These are phyloP conservation scores for Kazachstania psychrophila DNA, from an alignment of 805 yeast genomes.

Conservation along the genomic window DNA sequence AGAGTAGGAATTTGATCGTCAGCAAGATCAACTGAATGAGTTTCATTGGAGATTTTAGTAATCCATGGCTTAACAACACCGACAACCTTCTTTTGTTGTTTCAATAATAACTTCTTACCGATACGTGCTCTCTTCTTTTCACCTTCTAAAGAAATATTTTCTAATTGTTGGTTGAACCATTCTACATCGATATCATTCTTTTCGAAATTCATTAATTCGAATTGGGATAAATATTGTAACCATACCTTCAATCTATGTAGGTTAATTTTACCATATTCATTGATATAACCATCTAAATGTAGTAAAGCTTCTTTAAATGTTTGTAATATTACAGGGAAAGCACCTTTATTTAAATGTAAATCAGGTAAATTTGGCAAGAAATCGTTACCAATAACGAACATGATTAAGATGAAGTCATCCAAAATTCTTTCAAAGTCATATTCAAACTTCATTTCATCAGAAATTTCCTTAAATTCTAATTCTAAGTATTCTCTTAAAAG, in stretches of 20 bases:
- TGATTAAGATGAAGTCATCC: slow-evolving; percentile 85
- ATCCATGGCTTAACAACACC: slow-evolving; percentile 46
- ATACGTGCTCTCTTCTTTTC: slow-evolving; percentile 55
- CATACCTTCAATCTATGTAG: slow-evolving; percentile 62
- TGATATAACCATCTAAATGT: slow-evolving; percentile 72
- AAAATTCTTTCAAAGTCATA: slow-evolving; percentile 81
- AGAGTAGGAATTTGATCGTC: slow-evolving; percentile 36
- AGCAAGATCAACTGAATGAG: slow-evolving; percentile 34
- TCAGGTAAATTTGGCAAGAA: slow-evolving; percentile 95
- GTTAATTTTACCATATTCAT: slow-evolving; percentile 74
- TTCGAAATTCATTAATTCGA: slow-evolving; percentile 83
- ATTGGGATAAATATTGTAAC: slow-evolving; percentile 65
- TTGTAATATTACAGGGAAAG: slow-evolving; percentile 83
- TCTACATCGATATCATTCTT: slow-evolving; percentile 73
- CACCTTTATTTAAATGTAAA: slow-evolving; percentile 87
- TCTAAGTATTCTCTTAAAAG: slow-evolving; percentile 84
- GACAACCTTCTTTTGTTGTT: slow-evolving; percentile 68
- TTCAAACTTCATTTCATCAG: slow-evolving; percentile 49
- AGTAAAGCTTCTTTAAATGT: slow-evolving; percentile 77
- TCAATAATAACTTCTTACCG: slow-evolving; percentile 56
- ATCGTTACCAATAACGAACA: slow-evolving; percentile 96
- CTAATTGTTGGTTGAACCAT: slow-evolving; percentile 84
- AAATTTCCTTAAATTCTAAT: slow-evolving; percentile 69
- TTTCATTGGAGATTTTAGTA: slow-evolving; percentile 27
- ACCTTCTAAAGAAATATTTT: slow-evolving; percentile 65